phyloP scores from a whole-genome alignment of 306 rosid species.

The Quercus rubra region DNA sequence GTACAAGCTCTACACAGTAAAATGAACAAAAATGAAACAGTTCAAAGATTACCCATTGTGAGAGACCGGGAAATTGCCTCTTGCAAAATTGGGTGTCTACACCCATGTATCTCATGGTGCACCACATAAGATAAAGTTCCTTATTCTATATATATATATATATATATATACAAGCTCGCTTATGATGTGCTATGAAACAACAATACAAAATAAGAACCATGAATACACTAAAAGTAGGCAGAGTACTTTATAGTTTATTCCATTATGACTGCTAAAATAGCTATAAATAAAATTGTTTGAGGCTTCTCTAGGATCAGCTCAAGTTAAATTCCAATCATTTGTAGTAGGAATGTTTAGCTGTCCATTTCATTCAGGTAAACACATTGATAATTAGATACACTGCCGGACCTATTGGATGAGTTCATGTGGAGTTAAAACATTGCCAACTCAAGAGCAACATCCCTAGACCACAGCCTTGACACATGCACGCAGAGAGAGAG shows the following conservation, averaged over 20 bases:
- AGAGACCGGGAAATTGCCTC: too few species aligned
- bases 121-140: background rate
- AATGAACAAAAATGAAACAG: background rate
- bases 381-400: background rate
- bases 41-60: background rate
- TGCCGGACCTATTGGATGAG: background rate
- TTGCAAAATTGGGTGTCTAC: too few species aligned
- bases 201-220: background rate
- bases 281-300: background rate
- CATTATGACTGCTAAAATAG: background rate
- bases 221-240: background rate
- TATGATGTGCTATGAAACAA: background rate
- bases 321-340: background rate
- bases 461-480: background rate
- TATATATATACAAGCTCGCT: background rate
- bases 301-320: background rate
- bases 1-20: background rate
- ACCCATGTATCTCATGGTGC: background rate
- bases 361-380: background rate
- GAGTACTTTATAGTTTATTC: background rate
- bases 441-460: background rate
- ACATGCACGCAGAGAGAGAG: background rate
- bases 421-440: background rate
- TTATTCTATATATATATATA: background rate
- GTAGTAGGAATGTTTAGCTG: background rate